A percentile compares a stretch with the other conserved stretches of the same genome.
Evolutionary conservation across 495 filamentous ascomycete genomes (phyloP).

Genomic region (Talaromyces wortmannii): DNA sequence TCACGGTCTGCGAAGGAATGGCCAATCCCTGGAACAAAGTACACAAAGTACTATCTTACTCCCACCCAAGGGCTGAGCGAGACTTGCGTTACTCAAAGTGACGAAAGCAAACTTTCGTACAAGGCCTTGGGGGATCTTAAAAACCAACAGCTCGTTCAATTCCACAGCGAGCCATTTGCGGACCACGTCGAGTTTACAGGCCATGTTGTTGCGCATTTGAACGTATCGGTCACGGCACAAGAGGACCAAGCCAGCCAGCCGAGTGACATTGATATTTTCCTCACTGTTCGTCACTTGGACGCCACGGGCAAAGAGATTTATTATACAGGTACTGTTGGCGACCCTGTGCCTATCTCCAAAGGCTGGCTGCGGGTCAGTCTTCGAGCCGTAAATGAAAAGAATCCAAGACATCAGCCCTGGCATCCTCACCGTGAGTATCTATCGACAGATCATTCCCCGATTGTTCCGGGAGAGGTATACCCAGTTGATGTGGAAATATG

Average conservation of each 20-base stretch:
- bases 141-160: conserved; percentile 38
- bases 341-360: conserved; percentile 33
- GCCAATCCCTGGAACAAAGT: conserved; percentile 57
- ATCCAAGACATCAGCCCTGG: conserved; percentile 24
- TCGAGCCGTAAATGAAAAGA: conserved; percentile 15
- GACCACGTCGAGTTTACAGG: conserved; percentile 60
- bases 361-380: conserved; percentile 11
- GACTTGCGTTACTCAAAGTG: conserved; percentile 1
- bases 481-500: conserved; percentile 53
- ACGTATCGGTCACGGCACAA: conserved; percentile 43
- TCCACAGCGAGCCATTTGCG: conserved; percentile 46
- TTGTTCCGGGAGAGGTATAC: conserved; percentile 44
- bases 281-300: conserved; percentile 55
- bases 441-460: conserved; percentile 39
- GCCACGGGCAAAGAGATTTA: conserved; percentile 49
- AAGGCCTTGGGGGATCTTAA: conserved; percentile 46
- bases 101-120: conserved; percentile 38
- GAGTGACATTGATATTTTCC: conserved; percentile 58
- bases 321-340: conserved; percentile 54
- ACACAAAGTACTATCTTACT: conserved; percentile 48
- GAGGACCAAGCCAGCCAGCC: conserved; percentile 11
- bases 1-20: conserved; percentile 52
- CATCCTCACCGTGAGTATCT: conserved; percentile 51
- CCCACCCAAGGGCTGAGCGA: conserved; percentile 24
- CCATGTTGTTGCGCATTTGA: conserved; percentile 54